phyloP scores from a whole-genome alignment of 2,329 filamentous ascomycete species.

The Pseudocercospora macadamiae region DNA sequence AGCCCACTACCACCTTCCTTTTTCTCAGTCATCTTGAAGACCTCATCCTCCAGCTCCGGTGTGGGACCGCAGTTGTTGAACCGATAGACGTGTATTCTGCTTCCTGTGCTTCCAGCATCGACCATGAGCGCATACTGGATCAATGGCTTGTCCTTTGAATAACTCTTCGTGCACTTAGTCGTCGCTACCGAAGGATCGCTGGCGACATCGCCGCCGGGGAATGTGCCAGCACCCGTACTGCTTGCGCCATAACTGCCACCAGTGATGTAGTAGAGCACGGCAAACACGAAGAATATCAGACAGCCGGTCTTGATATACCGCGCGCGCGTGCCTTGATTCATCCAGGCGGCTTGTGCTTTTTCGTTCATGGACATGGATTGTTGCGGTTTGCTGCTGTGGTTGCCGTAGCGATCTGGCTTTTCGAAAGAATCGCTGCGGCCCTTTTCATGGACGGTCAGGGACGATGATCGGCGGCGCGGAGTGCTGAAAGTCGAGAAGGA shows the following conservation, averaged over 20 bases:
- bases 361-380: slow-evolving; percentile 41
- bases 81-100: slow-evolving; percentile 96
- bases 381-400: slow-evolving; percentile 15
- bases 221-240: slow-evolving; percentile 22
- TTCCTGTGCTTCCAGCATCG: slow-evolving; percentile 95
- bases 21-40: slow-evolving; percentile 92
- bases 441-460: slow-evolving; percentile 53
- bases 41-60: slow-evolving; percentile 90
- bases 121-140: slow-evolving; percentile 99
- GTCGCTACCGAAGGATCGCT: slow-evolving; percentile 65
- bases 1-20: slow-evolving; percentile 75
- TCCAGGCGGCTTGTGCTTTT: slow-evolving; percentile 50
- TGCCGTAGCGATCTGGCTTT: slow-evolving; percentile 48
- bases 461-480: slow-evolving; percentile 55
- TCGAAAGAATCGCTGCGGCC: slow-evolving; percentile 47
- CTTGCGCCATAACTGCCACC: slow-evolving; percentile 16
- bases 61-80: slow-evolving; percentile 98
- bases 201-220: slow-evolving; percentile 46
- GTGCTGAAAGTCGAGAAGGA: slow-evolving; percentile 36
- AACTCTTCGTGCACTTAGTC: slow-evolving; percentile 78
- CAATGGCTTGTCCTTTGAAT: slow-evolving; percentile 85
- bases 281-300: slow-evolving; percentile 60
- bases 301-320: slow-evolving; percentile 65
- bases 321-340: slow-evolving; percentile 65
- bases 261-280: slow-evolving; percentile 59